Evolutionary conservation across 2,329 filamentous ascomycete genomes (phyloP).

Genomic region (Fusarium sp.): DNA sequence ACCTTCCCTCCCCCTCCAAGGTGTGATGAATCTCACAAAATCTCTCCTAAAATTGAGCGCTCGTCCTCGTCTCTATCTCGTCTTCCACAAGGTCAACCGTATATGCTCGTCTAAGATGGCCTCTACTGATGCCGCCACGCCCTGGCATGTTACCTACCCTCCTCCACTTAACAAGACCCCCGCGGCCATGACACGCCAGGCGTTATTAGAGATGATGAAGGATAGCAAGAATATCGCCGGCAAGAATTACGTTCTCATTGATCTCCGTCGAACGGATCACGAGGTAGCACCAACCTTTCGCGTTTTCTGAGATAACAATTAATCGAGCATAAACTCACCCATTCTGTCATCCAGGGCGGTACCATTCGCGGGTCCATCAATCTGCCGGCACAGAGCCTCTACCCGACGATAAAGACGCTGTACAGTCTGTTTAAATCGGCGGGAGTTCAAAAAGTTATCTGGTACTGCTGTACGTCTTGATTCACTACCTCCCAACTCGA

Average conservation of each 20-base stretch:
- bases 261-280: conserved; percentile 55
- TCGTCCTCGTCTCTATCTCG: not conserved
- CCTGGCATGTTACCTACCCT: conserved; percentile 56
- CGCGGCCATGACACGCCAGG: conserved; percentile 46
- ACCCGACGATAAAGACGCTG: conserved; percentile 55
- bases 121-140: conserved; percentile 22
- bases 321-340: too few relatives aligned
- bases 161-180: conserved; percentile 45
- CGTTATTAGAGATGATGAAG: conserved; percentile 52
- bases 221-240: conserved; percentile 34
- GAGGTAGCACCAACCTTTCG: conserved; percentile 49
- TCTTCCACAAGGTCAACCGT: not conserved
- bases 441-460: conserved; percentile 55
- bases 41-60: not conserved
- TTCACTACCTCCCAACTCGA: not conserved
- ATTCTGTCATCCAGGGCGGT: conserved; percentile 58
- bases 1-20: not conserved
- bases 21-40: not conserved
- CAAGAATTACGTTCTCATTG: conserved; percentile 56
- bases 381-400: conserved; percentile 60
- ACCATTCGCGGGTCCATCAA: conserved; percentile 66
- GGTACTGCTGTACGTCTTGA: conserved; percentile 58
- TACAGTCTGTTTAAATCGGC: conserved; percentile 57
- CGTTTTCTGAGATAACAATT: too few relatives aligned
- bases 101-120: not conserved